Conservation (phyloP, 2,329 filamentous ascomycete species). For the Paraconiothyrium brasiliense region DNA sequence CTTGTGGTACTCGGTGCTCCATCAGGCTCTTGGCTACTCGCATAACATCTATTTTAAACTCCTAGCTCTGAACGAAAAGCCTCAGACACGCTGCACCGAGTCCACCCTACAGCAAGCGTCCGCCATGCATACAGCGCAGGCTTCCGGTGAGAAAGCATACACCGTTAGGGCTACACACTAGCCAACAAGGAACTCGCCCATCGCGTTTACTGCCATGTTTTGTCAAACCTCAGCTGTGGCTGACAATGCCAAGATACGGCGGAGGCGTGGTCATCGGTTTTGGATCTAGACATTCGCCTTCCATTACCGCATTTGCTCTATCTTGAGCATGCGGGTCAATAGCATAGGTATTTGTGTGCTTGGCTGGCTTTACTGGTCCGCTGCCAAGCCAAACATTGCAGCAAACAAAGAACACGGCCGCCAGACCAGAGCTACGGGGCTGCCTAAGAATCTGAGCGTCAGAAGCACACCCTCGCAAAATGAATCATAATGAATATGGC, state of each 20-base stretch:
- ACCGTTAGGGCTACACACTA: background rate
- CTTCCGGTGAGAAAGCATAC: conserved; percentile 3
- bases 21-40: background rate
- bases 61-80: background rate
- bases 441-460: background rate
- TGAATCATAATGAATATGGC: too few relatives aligned
- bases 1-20: background rate
- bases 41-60: conserved; percentile 1
- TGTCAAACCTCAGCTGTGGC: conserved; percentile 9
- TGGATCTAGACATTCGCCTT: background rate
- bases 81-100: background rate
- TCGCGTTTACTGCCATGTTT: conserved; percentile 3
- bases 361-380: background rate
- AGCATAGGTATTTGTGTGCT: background rate
- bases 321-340: background rate
- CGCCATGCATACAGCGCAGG: background rate
- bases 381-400: conserved; percentile 3
- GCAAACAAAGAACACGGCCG: background rate
- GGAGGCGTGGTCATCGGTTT: background rate
- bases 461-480: too few relatives aligned
- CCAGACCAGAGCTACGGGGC: background rate
- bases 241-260: conserved; percentile 7
- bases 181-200: background rate
- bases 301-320: background rate
- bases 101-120: background rate